These are phyloP conservation scores for Cladosporium velox DNA, from an alignment of 2,329 filamentous ascomycete genomes.

Conservation along the genomic window DNA sequence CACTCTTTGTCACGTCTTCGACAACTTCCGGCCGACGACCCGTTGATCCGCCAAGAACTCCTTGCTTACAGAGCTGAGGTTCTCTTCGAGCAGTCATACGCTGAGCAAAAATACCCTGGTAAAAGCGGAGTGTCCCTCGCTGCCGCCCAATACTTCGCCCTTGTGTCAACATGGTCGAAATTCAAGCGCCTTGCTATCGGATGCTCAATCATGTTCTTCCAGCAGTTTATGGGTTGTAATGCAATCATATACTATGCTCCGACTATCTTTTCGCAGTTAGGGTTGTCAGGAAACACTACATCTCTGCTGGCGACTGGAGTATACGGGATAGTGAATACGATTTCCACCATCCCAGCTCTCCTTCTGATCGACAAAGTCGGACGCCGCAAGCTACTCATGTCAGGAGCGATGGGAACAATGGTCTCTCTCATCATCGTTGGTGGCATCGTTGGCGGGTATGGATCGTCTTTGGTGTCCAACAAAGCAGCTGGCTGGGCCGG, in stretches of 20 bases:
- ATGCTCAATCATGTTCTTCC: slow-evolving; percentile 36
- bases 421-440: slow-evolving; percentile 51
- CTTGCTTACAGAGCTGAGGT: slow-evolving; percentile 14
- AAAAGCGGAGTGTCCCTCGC: slow-evolving; percentile 3
- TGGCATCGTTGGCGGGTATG: slow-evolving; percentile 54
- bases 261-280: slow-evolving; percentile 46
- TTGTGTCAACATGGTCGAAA: slow-evolving; percentile 9
- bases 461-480: slow-evolving; percentile 45
- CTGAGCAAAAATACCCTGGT: slow-evolving; percentile 13
- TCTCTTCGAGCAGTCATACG: slow-evolving; percentile 10
- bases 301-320: slow-evolving; percentile 66
- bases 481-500: slow-evolving; percentile 44
- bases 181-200: slow-evolving; percentile 15
- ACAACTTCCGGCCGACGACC: slow-evolving; percentile 1
- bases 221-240: slow-evolving; percentile 57
- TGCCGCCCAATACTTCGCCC: background rate
- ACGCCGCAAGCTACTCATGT: slow-evolving; percentile 71
- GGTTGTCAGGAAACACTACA: slow-evolving; percentile 41
- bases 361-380: slow-evolving; percentile 78
- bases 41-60: background rate
- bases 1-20: slow-evolving; percentile 4
- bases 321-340: slow-evolving; percentile 72
- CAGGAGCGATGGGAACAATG: slow-evolving; percentile 60
- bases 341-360: slow-evolving; percentile 72
- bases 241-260: slow-evolving; percentile 74